These are phyloP conservation scores for Styphnolobium japonicum DNA, from an alignment of 306 rosid species.

Conservation along the genomic window DNA sequence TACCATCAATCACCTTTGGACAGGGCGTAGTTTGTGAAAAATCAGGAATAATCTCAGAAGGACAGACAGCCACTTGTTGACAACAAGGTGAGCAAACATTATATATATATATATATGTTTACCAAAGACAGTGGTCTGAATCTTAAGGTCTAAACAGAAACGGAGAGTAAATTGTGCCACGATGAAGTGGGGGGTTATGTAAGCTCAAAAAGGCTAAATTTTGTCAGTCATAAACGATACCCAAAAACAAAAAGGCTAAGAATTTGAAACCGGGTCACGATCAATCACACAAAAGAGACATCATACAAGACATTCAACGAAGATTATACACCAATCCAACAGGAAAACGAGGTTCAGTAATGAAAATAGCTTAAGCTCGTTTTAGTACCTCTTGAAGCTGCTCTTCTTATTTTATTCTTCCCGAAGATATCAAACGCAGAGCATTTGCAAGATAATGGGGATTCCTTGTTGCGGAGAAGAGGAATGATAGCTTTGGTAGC, in stretches of 20 bases:
- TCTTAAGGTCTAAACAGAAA: not conserved
- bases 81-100: not conserved
- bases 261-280: not conserved
- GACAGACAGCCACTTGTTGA: not conserved
- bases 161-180: not conserved
- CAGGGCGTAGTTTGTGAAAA: not conserved
- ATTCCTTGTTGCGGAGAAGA: conserved; percentile 14
- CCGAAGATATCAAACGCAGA: conserved; percentile 20
- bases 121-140: too few relatives aligned
- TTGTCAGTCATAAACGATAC: not conserved
- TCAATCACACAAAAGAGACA: not conserved
- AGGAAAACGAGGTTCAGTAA: not conserved
- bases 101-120: not conserved
- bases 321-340: not conserved
- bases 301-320: not conserved
- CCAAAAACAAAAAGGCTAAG: not conserved
- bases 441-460: not conserved
- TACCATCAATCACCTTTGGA: not conserved
- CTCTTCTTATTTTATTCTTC: not conserved
- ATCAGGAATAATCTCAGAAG: not conserved
- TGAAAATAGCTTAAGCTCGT: not conserved
- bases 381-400: conserved; percentile 32
- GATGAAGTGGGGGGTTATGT: not conserved
- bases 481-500: conserved; percentile 30
- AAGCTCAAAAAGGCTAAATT: not conserved